Base-by-base conservation (phyloP, 495 filamentous ascomycete genomes). In the Neurospora tetraspora region DNA sequence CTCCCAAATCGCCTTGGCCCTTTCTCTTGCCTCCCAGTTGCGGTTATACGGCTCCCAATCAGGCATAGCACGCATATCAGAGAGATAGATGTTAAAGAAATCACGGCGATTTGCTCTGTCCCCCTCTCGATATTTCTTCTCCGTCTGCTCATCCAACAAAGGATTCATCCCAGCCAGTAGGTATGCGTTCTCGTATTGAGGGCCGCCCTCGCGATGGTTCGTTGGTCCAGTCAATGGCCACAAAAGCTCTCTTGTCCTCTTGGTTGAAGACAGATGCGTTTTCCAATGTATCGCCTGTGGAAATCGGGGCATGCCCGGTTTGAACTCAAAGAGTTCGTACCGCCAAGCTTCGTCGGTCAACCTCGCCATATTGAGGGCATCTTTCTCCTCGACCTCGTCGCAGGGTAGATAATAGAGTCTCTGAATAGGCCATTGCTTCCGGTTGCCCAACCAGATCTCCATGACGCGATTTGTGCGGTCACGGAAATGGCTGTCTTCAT, bases 401-500 rank as follows among this genome's bases (percentile, higher is more conserved):
- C 14, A 4, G 31, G 23, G 31, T 65, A 65, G 53, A 18, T 18
- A 27, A 16, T 8, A 9, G 14, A 65, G 23, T 65, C 27, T 34
- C 14, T 65, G 27, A 34, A 34, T 8, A 65, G 14, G 27, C 53
- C 53, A 65, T 16, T 3, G 7, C 53, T 65, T 65, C 5, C 70
- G 18, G 10, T 45, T 65, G 8, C 36, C 2, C 1, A 69, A 11
- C 68, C 38, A 72, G 5, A 10, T 37, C 1, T 16, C 12, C 10
- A 78, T 23, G 14, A 69, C 61, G 14, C 10, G 23, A 18, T 27
- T 39, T 12, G 73, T 47, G 34, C 75, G 74, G 8, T 71, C 69
- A 4, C 79, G 75, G 18, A 77, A 69, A 69, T 80, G 78, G 61
- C 75, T 77, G 16, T 72, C 70, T 7, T 80, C 79, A 20, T 74